Base-by-base conservation (phyloP, 2,329 filamentous ascomycete genomes). In the Aspergillus aculeatinus region DNA sequence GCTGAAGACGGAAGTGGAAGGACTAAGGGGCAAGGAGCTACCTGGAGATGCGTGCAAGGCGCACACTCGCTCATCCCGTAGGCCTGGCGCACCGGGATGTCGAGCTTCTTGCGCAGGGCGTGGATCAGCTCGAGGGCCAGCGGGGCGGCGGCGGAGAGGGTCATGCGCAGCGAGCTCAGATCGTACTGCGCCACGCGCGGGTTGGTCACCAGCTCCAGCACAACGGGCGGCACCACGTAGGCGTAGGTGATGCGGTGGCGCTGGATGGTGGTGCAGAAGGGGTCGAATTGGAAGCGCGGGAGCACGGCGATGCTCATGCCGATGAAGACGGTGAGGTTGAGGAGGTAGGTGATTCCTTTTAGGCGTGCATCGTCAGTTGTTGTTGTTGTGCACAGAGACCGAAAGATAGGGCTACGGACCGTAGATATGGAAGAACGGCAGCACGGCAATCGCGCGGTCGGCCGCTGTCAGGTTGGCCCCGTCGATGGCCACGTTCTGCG, bases 361-460 rank as follows among this genome's bases (percentile, higher is more conserved):
- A 16, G 16, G 19, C 23, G 11, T 35, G 35, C 29, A 48, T 21
- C 7, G 27, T 29, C 7, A 29, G 27, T 29, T 29, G 27, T 14
- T 29, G 7, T 19, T 9, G n/a, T 1, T 31, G n/a, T n/a, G n/a
- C 2, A 1, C 19, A 9, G 49, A 29, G 27, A 14, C 3, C 3
- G 4, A 4, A 7, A n/a, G 21, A 1, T 29, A 48, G 44, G 11
- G 47, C 35, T 19, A 35, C n/a, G 11, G 27, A 62, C 63, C 63
- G 9, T 65, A 65, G 31, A 66, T 66, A 21, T 66, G 64, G 49
- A 66, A 66, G 50, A 65, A 64, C 0, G 62, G 64, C 14, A 66
- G 35, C 5, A 65, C 39, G 6, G 60, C 62, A 14, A 66, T 51
- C 9, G 53, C 55, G 5, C 55, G 59, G 51, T 66, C 63, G 16